These are phyloP conservation scores for Tympanopsis confertula DNA, from an alignment of 2,329 filamentous ascomycete genomes.

Conservation along the genomic window DNA sequence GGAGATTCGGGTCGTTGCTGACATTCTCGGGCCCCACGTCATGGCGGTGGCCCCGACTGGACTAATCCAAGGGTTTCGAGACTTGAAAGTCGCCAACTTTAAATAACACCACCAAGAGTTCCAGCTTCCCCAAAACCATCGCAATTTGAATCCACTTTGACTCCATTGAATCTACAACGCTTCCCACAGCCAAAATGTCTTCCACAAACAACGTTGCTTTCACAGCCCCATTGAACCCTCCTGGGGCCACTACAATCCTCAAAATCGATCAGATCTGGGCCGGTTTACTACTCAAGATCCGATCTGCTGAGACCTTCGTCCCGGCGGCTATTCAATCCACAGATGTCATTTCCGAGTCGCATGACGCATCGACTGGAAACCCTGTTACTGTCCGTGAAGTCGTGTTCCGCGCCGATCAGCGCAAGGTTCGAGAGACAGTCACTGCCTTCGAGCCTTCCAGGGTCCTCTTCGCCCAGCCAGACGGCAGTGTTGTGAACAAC, in stretches of 20 bases:
- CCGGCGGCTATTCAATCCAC: slow-evolving; percentile 14
- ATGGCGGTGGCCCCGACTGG: too few species aligned
- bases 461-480: slow-evolving; percentile 15
- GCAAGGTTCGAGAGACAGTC: slow-evolving; percentile 12
- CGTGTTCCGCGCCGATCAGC: slow-evolving; percentile 12
- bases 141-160: too few species aligned
- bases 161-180: too few species aligned
- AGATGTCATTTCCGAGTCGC: slow-evolving; percentile 12
- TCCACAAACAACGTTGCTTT: slow-evolving; percentile 5
- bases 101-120: too few species aligned
- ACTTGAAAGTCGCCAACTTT: too few species aligned
- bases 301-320: slow-evolving; percentile 16
- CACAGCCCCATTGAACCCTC: slow-evolving; percentile 4
- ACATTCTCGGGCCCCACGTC: too few species aligned
- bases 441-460: slow-evolving; percentile 11
- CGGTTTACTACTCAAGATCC: slow-evolving; percentile 12
- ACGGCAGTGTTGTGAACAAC: slow-evolving; percentile 13
- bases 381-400: slow-evolving; percentile 14
- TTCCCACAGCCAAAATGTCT: slow-evolving; percentile 3
- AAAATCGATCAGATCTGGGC: slow-evolving; percentile 3
- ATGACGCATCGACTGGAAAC: slow-evolving; percentile 10
- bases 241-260: slow-evolving; percentile 3
- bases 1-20: too few species aligned
- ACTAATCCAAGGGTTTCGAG: too few species aligned
- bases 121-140: too few species aligned